Base-by-base conservation (phyloP, 1,284 basidiomycete genomes). In the Pterulicium gracile region DNA sequence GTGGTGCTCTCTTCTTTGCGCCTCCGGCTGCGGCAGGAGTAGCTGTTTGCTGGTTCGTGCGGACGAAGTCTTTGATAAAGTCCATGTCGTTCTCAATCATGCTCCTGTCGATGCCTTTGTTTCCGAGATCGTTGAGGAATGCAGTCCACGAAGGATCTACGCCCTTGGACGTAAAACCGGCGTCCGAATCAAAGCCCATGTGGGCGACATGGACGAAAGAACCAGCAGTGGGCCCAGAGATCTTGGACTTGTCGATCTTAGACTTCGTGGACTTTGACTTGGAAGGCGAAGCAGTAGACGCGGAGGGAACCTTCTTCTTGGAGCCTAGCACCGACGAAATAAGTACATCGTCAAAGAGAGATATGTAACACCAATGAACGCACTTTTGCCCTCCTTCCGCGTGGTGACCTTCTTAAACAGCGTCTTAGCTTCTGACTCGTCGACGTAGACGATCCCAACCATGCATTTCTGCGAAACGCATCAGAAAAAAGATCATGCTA, bases 91-190 rank as follows among this genome's bases (percentile, higher is more conserved):
- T 71, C 54, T 71, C 68, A 35, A 91, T 79, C 35, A 84, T 65
- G 24, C 71, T 67, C 19, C 63, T 64, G 40, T 79, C 76, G 47
- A 95, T 63, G 2, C 93, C 93, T 27, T 78, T 73, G 23, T 69
- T 69, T 50, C 83, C 76, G 3, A 98, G 72, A 55, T 81, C 74
- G 19, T 71, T 73, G 2, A 98, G 72, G 47, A 98, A 67, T 0
- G 81, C 70, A 49, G 82, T 74, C 95, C 95, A 98, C 4, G 85
- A 90, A 2, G 89, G 82, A 63, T 98, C 95, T n/a, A 97, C 88
- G 50, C 89, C 88, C 24, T 75, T 75, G 1, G 86, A 87, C 0
- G 82, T 84, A 62, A 93, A 97, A 3, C 93, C 93, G 34, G 81
- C 78, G 54, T 95, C 81, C 0, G 78, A 63, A 55, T 95, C 88